These are phyloP conservation scores for Neurospora sp. DNA, from an alignment of 2,329 filamentous ascomycete genomes.

Conservation along the genomic window DNA sequence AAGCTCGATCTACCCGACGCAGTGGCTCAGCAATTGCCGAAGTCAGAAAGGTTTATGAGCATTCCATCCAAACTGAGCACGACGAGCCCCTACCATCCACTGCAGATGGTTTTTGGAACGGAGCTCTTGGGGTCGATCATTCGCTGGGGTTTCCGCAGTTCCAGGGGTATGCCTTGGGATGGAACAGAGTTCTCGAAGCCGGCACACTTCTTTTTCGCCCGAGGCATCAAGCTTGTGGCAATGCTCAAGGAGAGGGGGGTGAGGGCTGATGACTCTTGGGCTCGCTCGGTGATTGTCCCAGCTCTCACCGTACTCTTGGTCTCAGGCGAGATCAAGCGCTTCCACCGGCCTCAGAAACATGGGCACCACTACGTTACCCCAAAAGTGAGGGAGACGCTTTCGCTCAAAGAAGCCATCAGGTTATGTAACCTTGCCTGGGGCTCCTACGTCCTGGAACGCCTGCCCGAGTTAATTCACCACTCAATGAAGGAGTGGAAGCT, in stretches of 20 bases:
- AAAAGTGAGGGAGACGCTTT: neutral
- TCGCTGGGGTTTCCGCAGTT: conserved; percentile 33
- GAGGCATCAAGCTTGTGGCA: conserved; percentile 24
- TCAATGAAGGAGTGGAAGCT: neutral
- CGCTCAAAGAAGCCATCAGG: neutral
- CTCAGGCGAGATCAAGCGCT: neutral
- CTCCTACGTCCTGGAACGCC: neutral
- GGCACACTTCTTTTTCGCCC: conserved; percentile 21
- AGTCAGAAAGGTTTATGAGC: neutral
- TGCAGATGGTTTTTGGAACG: conserved; percentile 34
- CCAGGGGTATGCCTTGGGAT: conserved; percentile 9
- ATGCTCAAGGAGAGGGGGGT: conserved; percentile 24
- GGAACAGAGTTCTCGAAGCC: conserved; percentile 4
- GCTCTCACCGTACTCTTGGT: neutral
- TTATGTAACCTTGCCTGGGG: neutral
- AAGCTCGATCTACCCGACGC: conserved; percentile 30
- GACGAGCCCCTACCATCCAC: conserved; percentile 32
- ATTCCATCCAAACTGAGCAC: conserved; percentile 33
- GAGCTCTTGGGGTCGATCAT: conserved; percentile 31
- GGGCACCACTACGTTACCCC: neutral
- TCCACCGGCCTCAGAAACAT: neutral
- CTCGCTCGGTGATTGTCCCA: neutral
- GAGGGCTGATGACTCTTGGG: neutral
- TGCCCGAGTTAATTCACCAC: neutral
- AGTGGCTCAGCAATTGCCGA: conserved; percentile 24